Evolutionary conservation across 805 yeast species (phyloP).

Genomic region (Nakazawaea ambrosiae): DNA sequence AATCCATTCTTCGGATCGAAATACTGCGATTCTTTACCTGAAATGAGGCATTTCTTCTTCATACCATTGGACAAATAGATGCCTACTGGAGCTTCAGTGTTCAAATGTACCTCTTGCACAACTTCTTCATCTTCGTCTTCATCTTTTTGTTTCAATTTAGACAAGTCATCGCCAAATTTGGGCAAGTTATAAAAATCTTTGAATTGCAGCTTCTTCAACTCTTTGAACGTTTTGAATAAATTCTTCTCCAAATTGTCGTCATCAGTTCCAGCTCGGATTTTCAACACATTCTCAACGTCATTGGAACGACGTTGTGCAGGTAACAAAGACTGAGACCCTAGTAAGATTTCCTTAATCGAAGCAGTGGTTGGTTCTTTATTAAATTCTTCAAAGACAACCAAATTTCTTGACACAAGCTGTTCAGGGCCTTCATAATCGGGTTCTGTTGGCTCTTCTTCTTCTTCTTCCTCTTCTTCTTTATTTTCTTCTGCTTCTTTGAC

Average conservation of each 20-base stretch:
- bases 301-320: conserved; percentile 47
- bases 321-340: conserved; percentile 53
- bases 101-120: conserved; percentile 40
- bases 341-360: conserved; percentile 33
- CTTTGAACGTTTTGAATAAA: conserved; percentile 12
- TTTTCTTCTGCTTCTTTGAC: conserved; percentile 4
- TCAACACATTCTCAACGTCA: conserved; percentile 43
- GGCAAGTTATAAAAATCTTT: conserved; percentile 44
- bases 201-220: conserved; percentile 21
- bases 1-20: conserved; percentile 85
- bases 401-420: conserved; percentile 51
- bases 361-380: conserved; percentile 23
- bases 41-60: conserved; percentile 62
- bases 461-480: conserved; percentile 3
- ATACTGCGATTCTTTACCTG: conserved; percentile 75
- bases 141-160: conserved; percentile 32
- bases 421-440: conserved; percentile 57
- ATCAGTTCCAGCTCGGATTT: conserved; percentile 6
- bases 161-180: conserved; percentile 52
- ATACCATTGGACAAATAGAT: conserved; percentile 63
- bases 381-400: conserved; percentile 47
- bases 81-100: conserved; percentile 70
- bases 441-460: conserved; percentile 5
- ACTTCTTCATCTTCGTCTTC: conserved; percentile 39
- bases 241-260: conserved; percentile 10